Base-by-base conservation (phyloP, 768 basidiomycete genomes). In the Rhodotorula graminis region DNA sequence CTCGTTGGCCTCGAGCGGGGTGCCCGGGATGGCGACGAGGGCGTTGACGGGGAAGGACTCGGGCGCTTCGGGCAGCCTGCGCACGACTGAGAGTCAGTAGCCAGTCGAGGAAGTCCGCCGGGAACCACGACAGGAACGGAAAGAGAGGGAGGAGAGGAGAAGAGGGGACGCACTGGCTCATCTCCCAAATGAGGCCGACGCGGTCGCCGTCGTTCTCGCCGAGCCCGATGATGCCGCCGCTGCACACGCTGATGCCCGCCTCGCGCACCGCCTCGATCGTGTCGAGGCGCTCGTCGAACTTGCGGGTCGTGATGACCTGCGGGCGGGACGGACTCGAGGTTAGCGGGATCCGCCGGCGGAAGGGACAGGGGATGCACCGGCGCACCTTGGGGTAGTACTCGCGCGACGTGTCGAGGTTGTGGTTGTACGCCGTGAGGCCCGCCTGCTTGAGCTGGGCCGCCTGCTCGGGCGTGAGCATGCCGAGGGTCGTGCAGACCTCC, bases 21-120 rank as follows among this genome's bases (percentile, higher is more conserved):
- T 98, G 49, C 95, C 95, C 75, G 89, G 85, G 72, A 98, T 97
- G 23, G 95, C 93, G 3, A 98, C 95, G 68, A 98, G 85, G 23
- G 95, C 94, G 81, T 98, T 98, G 71, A 98, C 94, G 1, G 95
- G 95, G 85, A 98, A 98, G 10, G 92, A 94, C 81, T 98, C 95
- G n/a, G 95, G 95, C 78, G 97, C 92, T 80, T 94, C 91, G 53
- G 91, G 89, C 86, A 96, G 89, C 79, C 92, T 94, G 76, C n/a
- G n/a, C 15, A 19, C 2, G 12, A n/a, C n/a, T 23, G 11, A 42
- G 58, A 6, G 21, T 27, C 10, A 55, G 53, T 2, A n/a, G n/a
- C n/a, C n/a, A n/a, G n/a, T n/a, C n/a, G n/a, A n/a, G n/a, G n/a
- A n/a, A n/a, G n/a, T n/a, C n/a, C n/a, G n/a, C n/a, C n/a, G n/a